Evolutionary conservation across 129 eudicot genomes (phyloP).

Genomic region (Mikania micrantha): DNA sequence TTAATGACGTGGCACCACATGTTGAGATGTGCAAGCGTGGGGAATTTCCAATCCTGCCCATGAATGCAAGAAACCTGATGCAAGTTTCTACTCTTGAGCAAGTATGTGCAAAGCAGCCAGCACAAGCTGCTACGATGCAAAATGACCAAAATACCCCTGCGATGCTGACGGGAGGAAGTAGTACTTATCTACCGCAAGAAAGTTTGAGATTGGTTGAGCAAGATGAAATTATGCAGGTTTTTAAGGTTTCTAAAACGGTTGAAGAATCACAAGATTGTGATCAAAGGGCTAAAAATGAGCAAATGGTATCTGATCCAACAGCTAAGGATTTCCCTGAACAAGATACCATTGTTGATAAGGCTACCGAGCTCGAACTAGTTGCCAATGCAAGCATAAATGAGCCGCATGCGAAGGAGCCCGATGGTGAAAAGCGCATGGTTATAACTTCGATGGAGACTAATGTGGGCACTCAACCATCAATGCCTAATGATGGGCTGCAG

Average conservation of each 20-base stretch:
- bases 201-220: conserved; percentile 57
- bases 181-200: conserved; percentile 19
- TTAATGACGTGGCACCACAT: conserved; percentile 74
- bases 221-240: conserved; percentile 56
- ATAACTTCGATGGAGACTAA: conserved; percentile 9
- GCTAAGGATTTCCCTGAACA: conserved; percentile 16
- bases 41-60: conserved; percentile 40
- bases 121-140: conserved; percentile 1
- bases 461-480: conserved; percentile 11
- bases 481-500: conserved; percentile 16
- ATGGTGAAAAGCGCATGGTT: conserved; percentile 15
- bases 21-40: conserved; percentile 45
- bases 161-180: conserved; percentile 22
- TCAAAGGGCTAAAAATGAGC: conserved; percentile 10
- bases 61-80: conserved; percentile 23
- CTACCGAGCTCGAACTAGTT: conserved; percentile 6
- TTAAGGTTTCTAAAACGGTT: conserved; percentile 32
- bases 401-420: conserved; percentile 5
- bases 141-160: conserved; percentile 24
- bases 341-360: neutral
- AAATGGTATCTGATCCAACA: conserved; percentile 22
- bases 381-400: conserved; percentile 3
- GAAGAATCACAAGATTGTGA: conserved; percentile 25
- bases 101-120: conserved; percentile 13
- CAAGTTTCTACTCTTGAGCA: conserved; percentile 24